Percentiles rank a stretch among this genome's conserved stretches.
phyloP scores from a whole-genome alignment of 176 grass and related monocot genomes.

The Tuctoria greenei region DNA sequence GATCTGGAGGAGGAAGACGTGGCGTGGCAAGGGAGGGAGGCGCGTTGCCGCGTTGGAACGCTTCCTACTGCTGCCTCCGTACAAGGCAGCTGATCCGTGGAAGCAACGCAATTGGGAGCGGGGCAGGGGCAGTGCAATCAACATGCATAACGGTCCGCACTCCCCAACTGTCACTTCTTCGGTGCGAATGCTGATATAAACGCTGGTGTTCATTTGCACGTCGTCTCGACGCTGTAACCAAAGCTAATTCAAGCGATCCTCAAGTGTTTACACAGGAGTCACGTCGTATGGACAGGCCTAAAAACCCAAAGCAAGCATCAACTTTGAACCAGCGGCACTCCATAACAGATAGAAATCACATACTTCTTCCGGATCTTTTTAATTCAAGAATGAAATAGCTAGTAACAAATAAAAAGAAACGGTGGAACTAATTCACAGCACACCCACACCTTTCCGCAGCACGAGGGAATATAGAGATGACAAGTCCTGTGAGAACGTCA shows the following conservation, averaged over 20 bases:
- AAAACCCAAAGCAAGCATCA: background rate
- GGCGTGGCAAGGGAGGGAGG: conserved; percentile 1
- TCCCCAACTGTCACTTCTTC: background rate
- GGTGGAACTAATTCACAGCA: background rate
- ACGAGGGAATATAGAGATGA: background rate
- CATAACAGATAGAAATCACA: too few species aligned
- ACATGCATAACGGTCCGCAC: background rate
- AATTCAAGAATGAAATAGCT: too few species aligned
- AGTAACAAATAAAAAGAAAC: too few species aligned
- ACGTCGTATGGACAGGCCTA: background rate
- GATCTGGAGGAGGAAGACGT: background rate
- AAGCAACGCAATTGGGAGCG: too few species aligned
- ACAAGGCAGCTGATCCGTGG: background rate
- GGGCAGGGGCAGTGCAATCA: background rate
- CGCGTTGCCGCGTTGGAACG: conserved; percentile 31
- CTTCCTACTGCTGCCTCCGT: too few species aligned
- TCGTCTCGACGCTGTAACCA: background rate
- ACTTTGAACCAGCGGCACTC: background rate
- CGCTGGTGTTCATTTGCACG: background rate
- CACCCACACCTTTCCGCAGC: background rate
- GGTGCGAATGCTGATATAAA: too few species aligned
- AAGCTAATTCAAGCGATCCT: background rate
- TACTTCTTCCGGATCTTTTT: too few species aligned
- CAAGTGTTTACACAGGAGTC: too few species aligned
- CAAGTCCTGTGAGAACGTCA: background rate